Evolutionary conservation across 352 stramenopile genomes (phyloP), one percentile per base, ranked within the genome.

Genomic region (Globisporangium sylvaticum): DNA sequence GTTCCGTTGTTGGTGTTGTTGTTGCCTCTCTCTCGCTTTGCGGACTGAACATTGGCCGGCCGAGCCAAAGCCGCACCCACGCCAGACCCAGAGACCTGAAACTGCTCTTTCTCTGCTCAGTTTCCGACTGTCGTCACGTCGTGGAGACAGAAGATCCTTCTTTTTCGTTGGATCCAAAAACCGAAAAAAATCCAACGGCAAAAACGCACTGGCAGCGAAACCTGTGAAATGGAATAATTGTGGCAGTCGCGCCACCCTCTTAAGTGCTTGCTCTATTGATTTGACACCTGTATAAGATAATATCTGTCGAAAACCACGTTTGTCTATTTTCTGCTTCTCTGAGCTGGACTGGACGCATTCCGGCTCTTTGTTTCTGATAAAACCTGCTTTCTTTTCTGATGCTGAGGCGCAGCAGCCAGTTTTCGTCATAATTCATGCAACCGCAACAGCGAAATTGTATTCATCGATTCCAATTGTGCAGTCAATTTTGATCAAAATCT

Each of bases 111-210:
- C n/a, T 58, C 15, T 58, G 52, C 22, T 24, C 4, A 8, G 14
- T 7, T 37, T 44, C 37, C 1, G 10, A 39, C 22, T 37, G 25
- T 58, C 6, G 52, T 58, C 9, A n/a, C 25, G 25, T 58, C 25
- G 52, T 58, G 29, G 29, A 58, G 52, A 31, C 50, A 57, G 24
- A 55, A 55, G 24, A 22, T 57, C 24, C 50, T 57, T 57, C 50
- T 34, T 32, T 34, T 32, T 56, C 22, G 50, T 55, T 55, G 48
- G 9, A 55, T 25, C 22, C 20, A 54, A 31, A 54, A 55, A 55
- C 48, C 15, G 39, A 22, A 50, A n/a, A 50, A 50, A 50, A 50
- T 22, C 42, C 18, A 50, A 22, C 18, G 42, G 12, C 18, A 50
- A 50, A 50, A 50, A 22, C 22, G 8, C n/a, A 27, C 48, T 55